Conservation (phyloP, 1,284 basidiomycete genomes). For the Fistulinella cinereoalba region DNA sequence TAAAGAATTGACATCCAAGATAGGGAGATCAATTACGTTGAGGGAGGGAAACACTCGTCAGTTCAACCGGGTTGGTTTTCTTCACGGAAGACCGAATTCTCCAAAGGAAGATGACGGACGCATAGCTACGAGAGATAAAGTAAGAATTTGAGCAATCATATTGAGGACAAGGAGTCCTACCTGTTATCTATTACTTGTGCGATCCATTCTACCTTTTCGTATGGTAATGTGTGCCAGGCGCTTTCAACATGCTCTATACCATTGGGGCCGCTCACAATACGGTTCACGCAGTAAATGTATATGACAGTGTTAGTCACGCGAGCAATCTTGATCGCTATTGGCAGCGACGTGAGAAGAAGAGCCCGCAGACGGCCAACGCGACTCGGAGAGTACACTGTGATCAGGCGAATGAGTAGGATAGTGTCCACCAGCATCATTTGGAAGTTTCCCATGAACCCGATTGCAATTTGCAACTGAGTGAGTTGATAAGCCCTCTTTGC, state of each 20-base stretch:
- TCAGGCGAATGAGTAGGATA: conserved; percentile 21
- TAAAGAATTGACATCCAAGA: background rate
- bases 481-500: background rate
- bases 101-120: conserved; percentile 22
- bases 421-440: conserved; percentile 17
- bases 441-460: conserved; percentile 10
- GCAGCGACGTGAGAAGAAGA: conserved; percentile 12
- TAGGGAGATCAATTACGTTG: conserved; percentile 2
- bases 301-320: conserved; percentile 13
- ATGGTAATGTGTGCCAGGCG: conserved; percentile 11
- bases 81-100: conserved; percentile 8
- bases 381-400: conserved; percentile 12
- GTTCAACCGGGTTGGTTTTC: no score
- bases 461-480: conserved; percentile 7
- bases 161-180: background rate
- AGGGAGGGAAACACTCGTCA: conserved; percentile 2
- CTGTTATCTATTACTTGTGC: conserved; percentile 23
- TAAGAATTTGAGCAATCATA: background rate
- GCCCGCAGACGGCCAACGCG: conserved; percentile 18
- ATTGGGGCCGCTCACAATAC: conserved; percentile 1
- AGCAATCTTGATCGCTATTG: conserved; percentile 13
- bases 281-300: conserved; percentile 7
- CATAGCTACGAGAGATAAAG: conserved; percentile 11
- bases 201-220: conserved; percentile 23
- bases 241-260: background rate